Evolutionary conservation across 2,329 filamentous ascomycete species (phyloP), one percentile per base, ranked within the genome.

Genomic region (Sporothrix mexicana): DNA sequence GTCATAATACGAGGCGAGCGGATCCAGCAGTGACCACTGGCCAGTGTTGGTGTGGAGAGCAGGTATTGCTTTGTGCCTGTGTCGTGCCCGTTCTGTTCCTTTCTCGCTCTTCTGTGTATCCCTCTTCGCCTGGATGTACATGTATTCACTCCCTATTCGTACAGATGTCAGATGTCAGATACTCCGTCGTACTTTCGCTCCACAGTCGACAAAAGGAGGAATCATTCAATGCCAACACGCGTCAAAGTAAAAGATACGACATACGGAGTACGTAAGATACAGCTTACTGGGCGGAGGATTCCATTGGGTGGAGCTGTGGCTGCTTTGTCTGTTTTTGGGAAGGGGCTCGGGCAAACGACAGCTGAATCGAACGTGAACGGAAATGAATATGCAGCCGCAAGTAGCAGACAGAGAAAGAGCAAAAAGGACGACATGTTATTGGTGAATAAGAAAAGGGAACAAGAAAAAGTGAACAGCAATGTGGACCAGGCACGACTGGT

Each of bases 11-110:
- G 59, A 62, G 59, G 59, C 36, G 36, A 45, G 59, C 30, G 30
- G 30, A 36, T 7, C 30, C 30, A 53, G 51, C 36, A 41, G 61
- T 45, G 61, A 41, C 41, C 36, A 41, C 41, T 45, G 61, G 36
- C 41, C 41, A 62, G 23, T 25, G 61, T 41, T 64, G 61, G 61
- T 64, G 61, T 64, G 61, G 61, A 25, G 61, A 64, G 61, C 59
- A 15, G 61, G 41, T 45, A 45, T 47, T 43, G 15, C 41, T 45
- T 62, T 23, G 30, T 36, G 30, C 7, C 7, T 36, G 30, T 36
- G n/a, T n/a, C n/a, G n/a, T n/a, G n/a, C n/a, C 30, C 5, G 30
- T 36, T 36, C 30, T 5, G 4, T 36, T 36, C 30, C 30, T 36
- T 36, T 36, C 30, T 36, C 7, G 4, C 30, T 36, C 30, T 36